These are phyloP conservation scores for Amylocystis lapponica DNA, from an alignment of 768 basidiomycete genomes.

Conservation along the genomic window DNA sequence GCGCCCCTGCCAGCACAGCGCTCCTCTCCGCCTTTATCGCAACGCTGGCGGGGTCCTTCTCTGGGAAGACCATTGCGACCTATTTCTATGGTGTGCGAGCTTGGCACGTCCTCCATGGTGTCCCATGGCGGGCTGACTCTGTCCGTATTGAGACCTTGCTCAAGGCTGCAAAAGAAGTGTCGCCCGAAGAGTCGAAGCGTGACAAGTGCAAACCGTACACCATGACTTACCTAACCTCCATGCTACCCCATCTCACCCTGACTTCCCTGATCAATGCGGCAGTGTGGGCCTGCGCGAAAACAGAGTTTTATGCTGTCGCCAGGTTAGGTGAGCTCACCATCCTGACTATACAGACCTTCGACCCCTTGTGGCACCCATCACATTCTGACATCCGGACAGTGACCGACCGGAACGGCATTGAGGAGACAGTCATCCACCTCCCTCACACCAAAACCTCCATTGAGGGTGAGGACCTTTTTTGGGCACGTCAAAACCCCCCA, in stretches of 20 bases:
- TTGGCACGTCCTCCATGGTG: constrained; percentile 41
- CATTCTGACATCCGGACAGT: not conserved
- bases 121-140: constrained; percentile 24
- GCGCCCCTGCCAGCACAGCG: constrained; percentile 20
- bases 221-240: not conserved
- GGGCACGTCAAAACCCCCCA: not conserved
- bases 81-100: constrained; percentile 35
- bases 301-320: constrained; percentile 22
- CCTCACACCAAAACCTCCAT: too few relatives aligned
- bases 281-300: too few relatives aligned
- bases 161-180: constrained; percentile 21
- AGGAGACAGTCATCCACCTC: constrained; percentile 21
- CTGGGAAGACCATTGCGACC: constrained; percentile 29
- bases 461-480: constrained; percentile 28
- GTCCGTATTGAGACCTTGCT: constrained; percentile 25
- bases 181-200: constrained; percentile 26
- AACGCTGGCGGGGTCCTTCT: constrained; percentile 23
- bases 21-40: constrained; percentile 21
- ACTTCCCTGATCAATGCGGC: constrained; percentile 10
- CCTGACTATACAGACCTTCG: not conserved
- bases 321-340: constrained; percentile 10
- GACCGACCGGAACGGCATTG: constrained; percentile 21
- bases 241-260: constrained; percentile 9
- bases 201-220: constrained; percentile 24
- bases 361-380: not conserved